These are phyloP conservation scores for Clonostachys solani DNA, from an alignment of 2,329 filamentous ascomycete species.

Conservation along the genomic window DNA sequence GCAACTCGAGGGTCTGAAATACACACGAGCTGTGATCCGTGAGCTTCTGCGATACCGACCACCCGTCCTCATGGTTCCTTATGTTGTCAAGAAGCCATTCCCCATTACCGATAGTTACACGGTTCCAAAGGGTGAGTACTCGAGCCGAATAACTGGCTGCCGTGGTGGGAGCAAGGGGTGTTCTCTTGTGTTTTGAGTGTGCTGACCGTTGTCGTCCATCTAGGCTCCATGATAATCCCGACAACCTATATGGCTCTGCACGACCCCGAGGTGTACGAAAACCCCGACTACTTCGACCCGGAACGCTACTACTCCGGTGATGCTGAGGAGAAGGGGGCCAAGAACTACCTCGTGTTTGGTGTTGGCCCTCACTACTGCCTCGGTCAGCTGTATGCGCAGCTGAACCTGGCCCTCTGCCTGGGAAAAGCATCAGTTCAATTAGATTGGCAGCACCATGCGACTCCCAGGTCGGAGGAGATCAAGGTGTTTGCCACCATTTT, in stretches of 20 bases:
- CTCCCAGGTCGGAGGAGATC: conserved; percentile 83
- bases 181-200: neutral
- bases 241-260: conserved; percentile 87
- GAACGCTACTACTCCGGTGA: conserved; percentile 89
- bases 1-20: conserved; percentile 81
- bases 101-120: conserved; percentile 85
- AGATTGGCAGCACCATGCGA: conserved; percentile 87
- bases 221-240: conserved; percentile 88
- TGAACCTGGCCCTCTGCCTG: conserved; percentile 84
- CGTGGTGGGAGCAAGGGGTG: neutral
- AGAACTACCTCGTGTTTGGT: conserved; percentile 97
- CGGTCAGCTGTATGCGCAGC: conserved; percentile 85
- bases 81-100: conserved; percentile 91
- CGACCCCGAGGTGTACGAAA: conserved; percentile 86
- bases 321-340: conserved; percentile 77
- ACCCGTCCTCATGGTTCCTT: conserved; percentile 96
- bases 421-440: conserved; percentile 84
- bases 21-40: conserved; percentile 87
- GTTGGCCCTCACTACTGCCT: conserved; percentile 96
- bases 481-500: conserved; percentile 99
- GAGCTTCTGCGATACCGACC: conserved; percentile 92
- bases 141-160: too few relatives aligned
- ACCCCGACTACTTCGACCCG: conserved; percentile 84
- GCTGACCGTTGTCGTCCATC: conserved; percentile 11
- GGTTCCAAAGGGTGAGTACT: conserved; percentile 70